Evolutionary conservation across 106 monocot genomes (phyloP), one percentile per base, ranked within the genome.

Genomic region (Vanilla planifolia): DNA sequence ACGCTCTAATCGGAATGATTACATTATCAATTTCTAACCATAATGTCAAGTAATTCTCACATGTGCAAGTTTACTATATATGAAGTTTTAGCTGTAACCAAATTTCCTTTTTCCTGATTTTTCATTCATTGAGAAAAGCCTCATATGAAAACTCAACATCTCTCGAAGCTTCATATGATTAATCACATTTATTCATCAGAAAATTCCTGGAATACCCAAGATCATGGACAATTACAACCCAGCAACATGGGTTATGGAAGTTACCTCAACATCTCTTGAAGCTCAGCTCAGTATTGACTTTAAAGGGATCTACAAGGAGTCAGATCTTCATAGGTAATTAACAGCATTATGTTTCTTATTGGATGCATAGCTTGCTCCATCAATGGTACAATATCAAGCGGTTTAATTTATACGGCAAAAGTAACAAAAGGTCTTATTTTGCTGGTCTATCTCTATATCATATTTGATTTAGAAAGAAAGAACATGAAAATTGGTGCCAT

Each of bases 241-340:
- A 29, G 48, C 71, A 27, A 63, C 71, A 23, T 71, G 71, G 71
- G 55, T 71, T 62, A 16, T 69, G n/a, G 63, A 71, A 17, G 43
- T 71, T 11, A 71, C 71, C 17, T 63, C 71, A 19, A 39, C 27
- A 33, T 41, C 62, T 22, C 21, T 32, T 23, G 63, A 63, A 48
- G 27, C 9, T 3, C 23, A 62, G 22, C 63, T 63, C 8, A 28
- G 40, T 0, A 63, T 63, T 17, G 53, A 71, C 20, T 71, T 71
- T 30, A 33, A 41, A 22, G 2, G 7, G 1, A 22, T 63, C 8
- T 71, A 62, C 41, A 13, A 55, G 17, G 10, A 71, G 8, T 63
- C 71, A 17, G 6, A 25, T 20, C 22, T 63, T 16, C 43, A 14
- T 43, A 27, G 23, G 71, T 71, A 19, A 62, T 42, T 34, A n/a